Conservation (phyloP, 495 filamentous ascomycete species). For the Annulohypoxylon moriforme region DNA sequence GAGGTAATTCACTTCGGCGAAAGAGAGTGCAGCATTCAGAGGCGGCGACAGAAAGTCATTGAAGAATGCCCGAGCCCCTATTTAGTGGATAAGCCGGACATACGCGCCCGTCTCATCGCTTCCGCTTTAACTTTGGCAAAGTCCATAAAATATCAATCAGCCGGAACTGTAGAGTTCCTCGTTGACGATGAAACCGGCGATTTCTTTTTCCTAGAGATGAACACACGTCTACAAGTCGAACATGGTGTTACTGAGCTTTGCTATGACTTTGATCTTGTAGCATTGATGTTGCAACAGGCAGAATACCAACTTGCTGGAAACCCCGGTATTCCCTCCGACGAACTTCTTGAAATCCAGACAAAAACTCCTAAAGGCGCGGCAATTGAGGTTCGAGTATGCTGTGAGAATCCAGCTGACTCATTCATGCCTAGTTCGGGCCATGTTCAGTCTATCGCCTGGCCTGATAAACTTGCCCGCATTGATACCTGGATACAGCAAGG, state of each 20-base stretch:
- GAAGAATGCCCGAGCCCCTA: constrained; percentile 57
- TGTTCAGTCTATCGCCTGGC: constrained; percentile 67
- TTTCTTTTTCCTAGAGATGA: constrained; percentile 78
- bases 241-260: constrained; percentile 73
- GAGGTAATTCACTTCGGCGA: constrained; percentile 66
- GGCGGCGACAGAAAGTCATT: constrained; percentile 56
- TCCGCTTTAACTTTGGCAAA: constrained; percentile 63
- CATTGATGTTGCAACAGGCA: constrained; percentile 53
- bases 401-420: constrained; percentile 67
- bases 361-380: constrained; percentile 41
- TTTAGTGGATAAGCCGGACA: constrained; percentile 54
- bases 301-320: constrained; percentile 30
- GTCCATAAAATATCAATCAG: constrained; percentile 66
- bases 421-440: constrained; percentile 68
- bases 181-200: constrained; percentile 67
- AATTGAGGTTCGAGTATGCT: constrained; percentile 72
- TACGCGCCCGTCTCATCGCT: constrained; percentile 62
- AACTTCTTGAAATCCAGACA: constrained; percentile 19
- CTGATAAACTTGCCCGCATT: constrained; percentile 57
- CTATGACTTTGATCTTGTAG: constrained; percentile 69
- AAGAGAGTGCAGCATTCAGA: constrained; percentile 69
- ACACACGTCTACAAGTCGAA: constrained; percentile 74
- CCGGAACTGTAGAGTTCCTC: constrained; percentile 73
- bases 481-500: constrained; percentile 73
- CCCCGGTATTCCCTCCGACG: constrained; percentile 30